A percentile compares a stretch with the other conserved stretches of the same genome.
Conservation (phyloP, 495 filamentous ascomycete genomes). For the Clohesyomyces aquaticus region DNA sequence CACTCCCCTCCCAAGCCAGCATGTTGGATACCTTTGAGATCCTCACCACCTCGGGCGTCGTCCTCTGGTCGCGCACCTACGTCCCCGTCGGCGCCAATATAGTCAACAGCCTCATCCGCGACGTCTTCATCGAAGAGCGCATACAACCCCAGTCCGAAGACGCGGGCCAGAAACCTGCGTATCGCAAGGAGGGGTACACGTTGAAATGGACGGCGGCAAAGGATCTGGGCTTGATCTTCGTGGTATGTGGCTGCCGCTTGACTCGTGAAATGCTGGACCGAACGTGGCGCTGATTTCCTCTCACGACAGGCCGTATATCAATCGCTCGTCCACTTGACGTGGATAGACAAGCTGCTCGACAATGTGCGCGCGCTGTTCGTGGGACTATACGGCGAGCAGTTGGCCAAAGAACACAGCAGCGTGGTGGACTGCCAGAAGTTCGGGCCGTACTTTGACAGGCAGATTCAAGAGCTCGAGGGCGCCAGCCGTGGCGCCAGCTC, state of each 20-base stretch:
- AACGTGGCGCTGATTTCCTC: constrained; percentile 24
- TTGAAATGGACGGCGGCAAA: constrained; percentile 91
- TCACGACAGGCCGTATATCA: constrained; percentile 84
- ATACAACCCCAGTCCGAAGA: constrained; percentile 64
- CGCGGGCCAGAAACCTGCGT: constrained; percentile 66
- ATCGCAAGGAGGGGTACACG: constrained; percentile 92
- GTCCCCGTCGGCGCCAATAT: constrained; percentile 75
- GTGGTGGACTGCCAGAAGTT: constrained; percentile 76
- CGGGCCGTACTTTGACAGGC: constrained; percentile 91
- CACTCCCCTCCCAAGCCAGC: constrained; percentile 21
- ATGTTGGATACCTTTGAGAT: constrained; percentile 98
- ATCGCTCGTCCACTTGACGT: constrained; percentile 89
- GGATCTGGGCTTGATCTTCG: constrained; percentile 92
- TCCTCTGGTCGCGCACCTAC: constrained; percentile 92
- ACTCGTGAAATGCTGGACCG: not conserved
- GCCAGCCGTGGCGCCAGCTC: constrained; percentile 50
- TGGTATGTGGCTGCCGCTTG: constrained; percentile 63
- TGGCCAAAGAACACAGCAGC: constrained; percentile 78
- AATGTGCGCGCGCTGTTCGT: constrained; percentile 90
- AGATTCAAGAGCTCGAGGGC: constrained; percentile 81
- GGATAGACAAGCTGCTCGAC: constrained; percentile 95
- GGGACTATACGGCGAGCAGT: constrained; percentile 82
- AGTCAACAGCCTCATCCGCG: constrained; percentile 91
- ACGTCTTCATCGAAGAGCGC: constrained; percentile 96
- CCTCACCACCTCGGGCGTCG: constrained; percentile 90